Base-by-base conservation (phyloP, 495 filamentous ascomycete genomes). In the Aspergillus incahuasiensis region DNA sequence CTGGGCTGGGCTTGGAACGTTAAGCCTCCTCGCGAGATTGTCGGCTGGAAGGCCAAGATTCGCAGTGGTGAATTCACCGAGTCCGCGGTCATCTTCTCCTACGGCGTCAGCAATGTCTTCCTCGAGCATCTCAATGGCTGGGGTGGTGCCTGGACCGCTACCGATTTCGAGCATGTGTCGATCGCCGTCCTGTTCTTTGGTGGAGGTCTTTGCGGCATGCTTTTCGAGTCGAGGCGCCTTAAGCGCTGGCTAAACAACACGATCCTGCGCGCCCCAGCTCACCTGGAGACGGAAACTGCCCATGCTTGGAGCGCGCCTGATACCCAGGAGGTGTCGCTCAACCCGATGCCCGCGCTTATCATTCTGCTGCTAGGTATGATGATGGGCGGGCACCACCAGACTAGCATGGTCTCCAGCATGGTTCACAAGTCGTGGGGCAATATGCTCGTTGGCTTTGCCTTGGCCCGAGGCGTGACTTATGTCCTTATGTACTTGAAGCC, bases 1-100 rank as follows among this genome's bases (percentile, higher is more conserved):
- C 80, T 92, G 49, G 94, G 94, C 56, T 98, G 94, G 94, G 88
- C 90, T 0, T 98, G 94, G 94, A 97, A 98, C 61, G 70, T 91
- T 51, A 87, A 87, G 54, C 91, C 90, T 0, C 73, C 81, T 16
- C 74, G 74, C 43, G 74, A 76, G 1, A 63, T 85, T 30, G 79
- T 86, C 21, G 78, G 77, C 48, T 82, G 82, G 67, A 84, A 83
- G 58, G 78, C 84, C 60, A 82, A 74, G 64, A 71, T 88, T n/a
- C 85, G 85, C 0, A 87, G 88, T 0, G 92, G 86, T 18, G 94
- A 98, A 68, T 96, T 92, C 60, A 82, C 86, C 40, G 94, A 98
- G 67, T 92, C 87, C 15, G 82, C 85, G 50, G 79, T 95, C 52
- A 96, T 98, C 57, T 96, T 88, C 71, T 72, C 86, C 24, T 98